Base-by-base conservation (phyloP, 495 filamentous ascomycete species). In the Filosporella fistucella region DNA sequence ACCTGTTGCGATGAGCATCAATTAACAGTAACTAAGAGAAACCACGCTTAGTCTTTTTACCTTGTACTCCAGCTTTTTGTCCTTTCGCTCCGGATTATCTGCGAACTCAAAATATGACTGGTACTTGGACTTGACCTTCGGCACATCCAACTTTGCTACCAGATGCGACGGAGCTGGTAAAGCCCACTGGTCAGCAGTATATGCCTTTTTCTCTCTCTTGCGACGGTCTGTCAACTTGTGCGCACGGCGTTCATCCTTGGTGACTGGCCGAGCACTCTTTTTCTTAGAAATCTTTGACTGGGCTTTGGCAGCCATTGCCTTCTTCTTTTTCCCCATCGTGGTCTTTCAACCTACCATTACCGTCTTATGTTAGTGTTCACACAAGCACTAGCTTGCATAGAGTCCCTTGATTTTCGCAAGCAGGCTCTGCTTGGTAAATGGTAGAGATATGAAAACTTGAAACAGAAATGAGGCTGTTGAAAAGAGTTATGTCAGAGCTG, bases 81-180 rank as follows among this genome's bases (percentile, higher is more conserved):
- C 74, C 59, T 80, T 78, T 63, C 73, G 77, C 37, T 77, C 69
- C 36, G 66, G 63, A 48, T 78, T 80, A 46, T 77, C 71, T 38
- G 76, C 64, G 35, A 72, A 67, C 55, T 80, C 76, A 47, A 73
- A 76, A 39, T 68, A 75, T 11, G 75, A 68, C 54, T 72, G 68
- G 54, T 77, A 68, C 52, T 72, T 76, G 38, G 67, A 62, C 37
- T 63, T 75, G 12, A 64, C 30, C 34, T 42, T 54, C 2, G 59
- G 59, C 18, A 49, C 30, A 35, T 56, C 52, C 13, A 56, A 26
- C 32, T 47, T 51, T 18, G 51, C 58, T 14, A 58, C 52, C 17
- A 61, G 50, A 21, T 54, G 48, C 9, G 52, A 33, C 13, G 56
- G 56, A 17, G 48, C 48, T 28, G 56, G 56, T 25, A 25, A 33